Base-by-base conservation (phyloP, 805 yeast genomes). In the Lachancea cidri region DNA sequence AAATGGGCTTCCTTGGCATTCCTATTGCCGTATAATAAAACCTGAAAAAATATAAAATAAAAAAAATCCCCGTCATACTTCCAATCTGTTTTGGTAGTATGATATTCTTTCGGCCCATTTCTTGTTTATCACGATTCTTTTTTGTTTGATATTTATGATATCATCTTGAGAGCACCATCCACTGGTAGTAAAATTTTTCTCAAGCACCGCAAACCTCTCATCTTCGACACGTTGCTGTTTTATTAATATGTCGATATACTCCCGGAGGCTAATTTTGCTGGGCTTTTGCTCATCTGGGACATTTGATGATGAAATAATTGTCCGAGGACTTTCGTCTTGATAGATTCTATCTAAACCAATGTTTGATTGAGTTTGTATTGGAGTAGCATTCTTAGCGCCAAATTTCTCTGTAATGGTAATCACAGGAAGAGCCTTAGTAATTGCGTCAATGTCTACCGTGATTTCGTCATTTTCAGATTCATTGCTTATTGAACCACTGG, bases 71-170 rank as follows among this genome's bases (percentile, higher is more conserved):
- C 17, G 14, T 37, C 35, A 50, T 17, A 42, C 49, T 32, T 53
- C 55, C 15, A 53, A 31, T 34, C 48, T 50, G 17, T 44, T 45
- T 27, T 53, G 55, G 35, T 58, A 58, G 42, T 43, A 53, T 2
- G 55, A 51, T 13, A 58, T 57, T 38, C 60, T 52, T 37, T 59
- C 63, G 1, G 57, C 59, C 64, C 64, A 59, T 40, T 53, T 53
- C 38, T 50, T 54, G 40, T 53, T 55, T n/a, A 54, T 52, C 5
- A 55, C 40, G 6, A 53, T 45, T 31, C 62, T 45, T 38, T 59
- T 59, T 32, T 51, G 53, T 36, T 52, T 50, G 33, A 59, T 35
- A 24, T 47, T 44, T 30, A 38, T 40, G 14, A 58, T 25, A 32
- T 59, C 64, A 7, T 47, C 48, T 4, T 45, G 41, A 4, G 63